Percentiles rank a stretch among this genome's conserved stretches.
phyloP scores from a whole-genome alignment of 2,329 filamentous ascomycete species.

The Penicillium carneum region DNA sequence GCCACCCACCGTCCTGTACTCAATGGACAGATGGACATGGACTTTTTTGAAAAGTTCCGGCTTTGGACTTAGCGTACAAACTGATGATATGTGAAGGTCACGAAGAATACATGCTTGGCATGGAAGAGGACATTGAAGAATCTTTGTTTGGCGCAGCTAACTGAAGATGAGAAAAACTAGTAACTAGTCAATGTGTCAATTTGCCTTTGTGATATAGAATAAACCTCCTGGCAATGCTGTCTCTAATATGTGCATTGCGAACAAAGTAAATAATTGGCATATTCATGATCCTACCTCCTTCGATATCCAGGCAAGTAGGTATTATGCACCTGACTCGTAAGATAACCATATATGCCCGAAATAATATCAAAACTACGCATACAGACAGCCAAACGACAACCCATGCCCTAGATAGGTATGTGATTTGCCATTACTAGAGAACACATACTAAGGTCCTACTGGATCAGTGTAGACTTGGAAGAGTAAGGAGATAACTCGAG shows the following conservation, averaged over 20 bases:
- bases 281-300: not conserved
- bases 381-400: not conserved
- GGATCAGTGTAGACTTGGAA: conserved; percentile 8
- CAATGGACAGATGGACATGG: not conserved
- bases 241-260: not conserved
- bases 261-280: not conserved
- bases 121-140: not conserved
- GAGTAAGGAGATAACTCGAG: conserved; percentile 23
- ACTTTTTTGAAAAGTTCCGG: not conserved
- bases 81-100: not conserved
- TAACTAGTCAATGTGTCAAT: not conserved
- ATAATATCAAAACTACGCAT: not conserved
- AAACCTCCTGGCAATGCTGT: not conserved
- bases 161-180: not conserved
- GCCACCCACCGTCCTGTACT: not conserved
- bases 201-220: not conserved
- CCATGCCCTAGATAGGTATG: not conserved
- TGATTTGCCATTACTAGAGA: not conserved
- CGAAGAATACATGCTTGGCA: too few relatives aligned
- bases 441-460: conserved; percentile 5
- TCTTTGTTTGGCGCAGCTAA: not conserved
- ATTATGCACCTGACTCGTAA: not conserved
- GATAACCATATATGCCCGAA: not conserved
- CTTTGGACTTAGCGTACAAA: not conserved
- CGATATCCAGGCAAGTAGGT: not conserved